A percentile compares a stretch with the other conserved stretches of the same genome.
Conservation (phyloP, 441 rosid species). For the Viola pubescens region DNA sequence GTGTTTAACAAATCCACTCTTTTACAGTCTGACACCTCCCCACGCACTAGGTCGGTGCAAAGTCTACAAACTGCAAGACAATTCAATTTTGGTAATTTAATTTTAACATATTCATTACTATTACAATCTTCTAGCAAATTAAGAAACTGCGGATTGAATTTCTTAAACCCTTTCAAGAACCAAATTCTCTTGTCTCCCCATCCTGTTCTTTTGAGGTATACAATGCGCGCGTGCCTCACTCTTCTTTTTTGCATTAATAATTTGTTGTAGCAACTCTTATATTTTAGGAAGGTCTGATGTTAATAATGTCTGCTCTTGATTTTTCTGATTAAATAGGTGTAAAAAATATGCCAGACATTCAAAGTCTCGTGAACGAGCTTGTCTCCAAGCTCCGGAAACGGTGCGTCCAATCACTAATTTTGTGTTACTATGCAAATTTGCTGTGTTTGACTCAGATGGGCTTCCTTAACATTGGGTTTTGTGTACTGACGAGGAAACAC, state of each 20-base stretch:
- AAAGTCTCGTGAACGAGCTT: background rate
- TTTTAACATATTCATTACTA: too few relatives aligned
- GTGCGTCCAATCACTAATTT: background rate
- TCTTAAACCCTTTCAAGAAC: background rate
- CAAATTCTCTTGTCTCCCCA: background rate
- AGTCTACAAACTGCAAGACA: too few relatives aligned
- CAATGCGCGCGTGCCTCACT: background rate
- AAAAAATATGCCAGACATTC: background rate
- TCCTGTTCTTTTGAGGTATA: background rate
- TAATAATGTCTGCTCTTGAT: background rate
- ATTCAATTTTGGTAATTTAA: too few relatives aligned
- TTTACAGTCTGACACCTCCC: too few relatives aligned
- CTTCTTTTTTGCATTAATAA: too few relatives aligned
- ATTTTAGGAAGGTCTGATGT: too few relatives aligned
- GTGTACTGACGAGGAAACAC: too few relatives aligned
- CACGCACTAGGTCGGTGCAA: too few relatives aligned
- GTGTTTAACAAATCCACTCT: too few relatives aligned
- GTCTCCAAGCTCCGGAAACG: background rate
- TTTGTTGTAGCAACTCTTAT: too few relatives aligned
- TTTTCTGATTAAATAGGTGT: background rate
- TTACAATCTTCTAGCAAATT: too few relatives aligned
- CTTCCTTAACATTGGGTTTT: too few relatives aligned
- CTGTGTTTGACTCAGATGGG: background rate
- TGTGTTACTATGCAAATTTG: background rate
- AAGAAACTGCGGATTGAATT: background rate